These are phyloP conservation scores for Fusarium multiceps DNA, from an alignment of 2,329 filamentous ascomycete genomes.

Conservation along the genomic window DNA sequence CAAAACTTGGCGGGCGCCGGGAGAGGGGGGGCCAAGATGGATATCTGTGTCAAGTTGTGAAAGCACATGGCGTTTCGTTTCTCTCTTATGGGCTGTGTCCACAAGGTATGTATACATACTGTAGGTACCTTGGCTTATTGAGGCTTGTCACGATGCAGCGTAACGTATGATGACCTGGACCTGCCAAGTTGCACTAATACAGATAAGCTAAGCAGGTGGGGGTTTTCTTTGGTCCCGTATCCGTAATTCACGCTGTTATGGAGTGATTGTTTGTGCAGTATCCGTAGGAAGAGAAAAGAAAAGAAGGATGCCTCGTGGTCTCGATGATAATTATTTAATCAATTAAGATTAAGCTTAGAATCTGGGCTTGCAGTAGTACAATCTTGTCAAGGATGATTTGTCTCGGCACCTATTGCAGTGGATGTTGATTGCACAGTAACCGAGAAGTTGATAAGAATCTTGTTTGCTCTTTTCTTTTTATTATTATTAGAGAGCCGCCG, in stretches of 20 bases:
- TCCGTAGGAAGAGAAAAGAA: background rate
- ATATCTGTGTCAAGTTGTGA: conserved; percentile 39
- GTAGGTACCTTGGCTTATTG: background rate
- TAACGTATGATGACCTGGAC: conserved; percentile 23
- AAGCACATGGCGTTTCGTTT: conserved; percentile 19
- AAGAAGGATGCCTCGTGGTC: background rate
- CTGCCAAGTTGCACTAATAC: conserved; percentile 19
- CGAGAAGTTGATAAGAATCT: background rate
- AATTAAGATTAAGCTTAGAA: conserved; percentile 30
- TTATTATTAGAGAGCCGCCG: background rate
- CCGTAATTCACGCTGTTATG: background rate
- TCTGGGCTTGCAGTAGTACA: conserved; percentile 12
- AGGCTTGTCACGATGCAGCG: conserved; percentile 29
- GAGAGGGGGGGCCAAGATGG: conserved; percentile 23
- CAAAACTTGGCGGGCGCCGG: conserved; percentile 29
- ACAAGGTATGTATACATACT: background rate
- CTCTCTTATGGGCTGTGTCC: background rate
- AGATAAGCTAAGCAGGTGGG: background rate
- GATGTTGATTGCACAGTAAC: background rate
- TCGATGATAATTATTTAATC: background rate
- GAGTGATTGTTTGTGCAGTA: background rate
- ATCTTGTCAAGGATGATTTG: background rate
- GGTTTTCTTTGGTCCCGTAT: background rate
- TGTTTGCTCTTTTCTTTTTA: background rate
- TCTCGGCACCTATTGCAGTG: background rate